Percentiles rank a stretch among this genome's conserved stretches.
Conservation (phyloP, 768 basidiomycete species). For the Obba rivulosa region DNA sequence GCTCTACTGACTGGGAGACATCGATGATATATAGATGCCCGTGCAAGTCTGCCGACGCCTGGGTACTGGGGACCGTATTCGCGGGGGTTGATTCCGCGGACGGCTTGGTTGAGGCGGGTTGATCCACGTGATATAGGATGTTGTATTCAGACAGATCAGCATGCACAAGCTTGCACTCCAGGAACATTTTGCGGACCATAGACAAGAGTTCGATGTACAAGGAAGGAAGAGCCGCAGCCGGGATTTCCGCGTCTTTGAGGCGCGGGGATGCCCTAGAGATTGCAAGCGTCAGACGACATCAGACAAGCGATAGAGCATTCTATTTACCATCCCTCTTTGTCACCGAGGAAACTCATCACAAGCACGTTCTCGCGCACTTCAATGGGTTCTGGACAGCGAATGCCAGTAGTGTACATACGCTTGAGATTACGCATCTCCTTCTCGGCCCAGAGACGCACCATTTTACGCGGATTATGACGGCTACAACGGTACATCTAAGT, state of each 20-base stretch:
- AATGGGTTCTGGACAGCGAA: slow-evolving; percentile 81
- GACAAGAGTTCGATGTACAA: slow-evolving; percentile 81
- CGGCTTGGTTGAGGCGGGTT: slow-evolving; percentile 2
- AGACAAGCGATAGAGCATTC: background rate
- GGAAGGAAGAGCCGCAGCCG: slow-evolving; percentile 40
- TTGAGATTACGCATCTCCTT: slow-evolving; percentile 98
- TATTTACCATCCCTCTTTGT: slow-evolving; percentile 72
- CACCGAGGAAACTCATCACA: slow-evolving; percentile 91
- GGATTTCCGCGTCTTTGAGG: slow-evolving; percentile 79
- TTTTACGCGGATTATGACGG: slow-evolving; percentile 91
- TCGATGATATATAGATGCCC: slow-evolving; percentile 90
- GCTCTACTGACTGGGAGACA: slow-evolving; percentile 97
- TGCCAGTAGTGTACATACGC: slow-evolving; percentile 75
- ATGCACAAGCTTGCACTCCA: slow-evolving; percentile 89
- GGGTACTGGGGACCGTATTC: background rate
- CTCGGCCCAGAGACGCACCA: slow-evolving; percentile 98
- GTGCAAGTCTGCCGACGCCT: slow-evolving; percentile 5
- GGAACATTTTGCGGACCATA: slow-evolving; percentile 78
- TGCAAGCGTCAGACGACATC: background rate
- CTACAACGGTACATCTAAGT: slow-evolving; percentile 13
- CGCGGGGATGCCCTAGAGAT: slow-evolving; percentile 80
- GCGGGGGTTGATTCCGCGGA: background rate
- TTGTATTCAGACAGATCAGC: slow-evolving; percentile 99
- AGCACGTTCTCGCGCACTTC: slow-evolving; percentile 97
- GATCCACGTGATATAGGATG: slow-evolving; percentile 70